Conservation (phyloP, 345 rosid genomes). For the Eucalyptus erythrocorys region DNA sequence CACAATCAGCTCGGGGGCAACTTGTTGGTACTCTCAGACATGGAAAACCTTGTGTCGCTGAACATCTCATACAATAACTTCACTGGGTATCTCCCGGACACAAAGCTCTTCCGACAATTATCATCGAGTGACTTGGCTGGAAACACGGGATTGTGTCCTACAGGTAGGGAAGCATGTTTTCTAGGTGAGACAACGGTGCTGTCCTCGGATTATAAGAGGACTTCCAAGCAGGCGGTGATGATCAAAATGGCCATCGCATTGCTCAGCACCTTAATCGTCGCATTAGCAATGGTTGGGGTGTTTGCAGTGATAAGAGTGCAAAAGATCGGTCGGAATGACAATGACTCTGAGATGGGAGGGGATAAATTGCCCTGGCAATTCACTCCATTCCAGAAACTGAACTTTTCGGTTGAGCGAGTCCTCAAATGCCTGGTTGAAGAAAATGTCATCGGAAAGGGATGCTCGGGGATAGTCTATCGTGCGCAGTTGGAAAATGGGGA, state of each 20-base stretch:
- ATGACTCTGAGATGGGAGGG: slow-evolving; percentile 44
- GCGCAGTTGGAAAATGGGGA: slow-evolving; percentile 59
- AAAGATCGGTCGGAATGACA: slow-evolving; percentile 23
- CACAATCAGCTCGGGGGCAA: slow-evolving; percentile 57
- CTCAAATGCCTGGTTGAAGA: slow-evolving; percentile 57
- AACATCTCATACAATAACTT: slow-evolving; percentile 79
- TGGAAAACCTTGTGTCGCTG: slow-evolving; percentile 61
- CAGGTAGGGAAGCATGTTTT: slow-evolving; percentile 48
- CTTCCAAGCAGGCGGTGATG: slow-evolving; percentile 19
- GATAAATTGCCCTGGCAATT: slow-evolving; percentile 60
- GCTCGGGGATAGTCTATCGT: slow-evolving; percentile 77
- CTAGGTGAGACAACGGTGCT: slow-evolving; percentile 15
- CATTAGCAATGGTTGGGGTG: slow-evolving; percentile 39
- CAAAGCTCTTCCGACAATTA: slow-evolving; percentile 52
- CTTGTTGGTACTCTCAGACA: slow-evolving; percentile 24
- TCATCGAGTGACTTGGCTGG: slow-evolving; percentile 38
- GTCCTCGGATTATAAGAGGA: background rate
- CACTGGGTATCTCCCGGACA: slow-evolving; percentile 67
- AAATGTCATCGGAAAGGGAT: slow-evolving; percentile 78
- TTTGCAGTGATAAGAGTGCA: slow-evolving; percentile 38
- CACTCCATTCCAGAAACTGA: slow-evolving; percentile 74
- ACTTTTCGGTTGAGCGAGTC: slow-evolving; percentile 56
- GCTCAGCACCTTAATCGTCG: slow-evolving; percentile 28
- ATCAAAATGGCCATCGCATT: slow-evolving; percentile 43
- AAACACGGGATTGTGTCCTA: slow-evolving; percentile 44